Evolutionary conservation across 2,329 filamentous ascomycete species (phyloP).

Genomic region (Graphilbum ipis-grandicollis): DNA sequence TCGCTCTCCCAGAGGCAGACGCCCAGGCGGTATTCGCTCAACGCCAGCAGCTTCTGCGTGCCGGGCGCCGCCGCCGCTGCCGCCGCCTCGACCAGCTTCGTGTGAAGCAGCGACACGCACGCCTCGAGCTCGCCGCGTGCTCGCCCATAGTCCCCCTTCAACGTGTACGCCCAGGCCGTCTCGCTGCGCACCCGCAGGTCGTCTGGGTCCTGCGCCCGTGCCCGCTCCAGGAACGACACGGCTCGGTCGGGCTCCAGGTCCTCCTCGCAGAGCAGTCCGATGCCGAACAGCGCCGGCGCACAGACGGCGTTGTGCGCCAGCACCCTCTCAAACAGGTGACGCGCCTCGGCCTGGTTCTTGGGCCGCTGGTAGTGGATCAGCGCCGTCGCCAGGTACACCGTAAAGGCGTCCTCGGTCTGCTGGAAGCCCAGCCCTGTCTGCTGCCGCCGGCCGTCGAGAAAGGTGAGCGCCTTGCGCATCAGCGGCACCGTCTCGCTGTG

Average conservation of each 20-base stretch:
- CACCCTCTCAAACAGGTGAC: slow-evolving; percentile 67
- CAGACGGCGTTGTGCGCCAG: slow-evolving; percentile 58
- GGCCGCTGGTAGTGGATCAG: slow-evolving; percentile 83
- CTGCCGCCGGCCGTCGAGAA: slow-evolving; percentile 39
- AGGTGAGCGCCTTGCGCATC: slow-evolving; percentile 54
- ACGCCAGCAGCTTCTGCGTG: slow-evolving; percentile 54
- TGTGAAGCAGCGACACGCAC: slow-evolving; percentile 48
- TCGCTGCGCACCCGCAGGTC: slow-evolving; percentile 74
- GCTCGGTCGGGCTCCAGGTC: slow-evolving; percentile 77
- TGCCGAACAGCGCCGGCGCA: slow-evolving; percentile 69
- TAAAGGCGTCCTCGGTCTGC: slow-evolving; percentile 57
- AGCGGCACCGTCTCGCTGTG: slow-evolving; percentile 66
- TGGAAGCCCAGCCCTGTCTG: slow-evolving; percentile 53
- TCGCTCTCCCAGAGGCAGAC: slow-evolving; percentile 77
- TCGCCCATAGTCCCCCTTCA: slow-evolving; percentile 55
- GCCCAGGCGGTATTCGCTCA: slow-evolving; percentile 75
- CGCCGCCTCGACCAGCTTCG: slow-evolving; percentile 29
- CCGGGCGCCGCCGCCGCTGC: slow-evolving; percentile 22
- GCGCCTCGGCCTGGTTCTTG: slow-evolving; percentile 76
- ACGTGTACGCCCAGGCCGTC: slow-evolving; percentile 78
- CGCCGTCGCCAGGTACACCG: slow-evolving; percentile 66
- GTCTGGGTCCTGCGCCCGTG: slow-evolving; percentile 50
- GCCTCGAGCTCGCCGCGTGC: slow-evolving; percentile 54
- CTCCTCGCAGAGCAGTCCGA: slow-evolving; percentile 84
- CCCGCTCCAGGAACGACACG: slow-evolving; percentile 61